Evolutionary conservation across 768 basidiomycete species (phyloP).

Genomic region (Coprinopsis cinerea): DNA sequence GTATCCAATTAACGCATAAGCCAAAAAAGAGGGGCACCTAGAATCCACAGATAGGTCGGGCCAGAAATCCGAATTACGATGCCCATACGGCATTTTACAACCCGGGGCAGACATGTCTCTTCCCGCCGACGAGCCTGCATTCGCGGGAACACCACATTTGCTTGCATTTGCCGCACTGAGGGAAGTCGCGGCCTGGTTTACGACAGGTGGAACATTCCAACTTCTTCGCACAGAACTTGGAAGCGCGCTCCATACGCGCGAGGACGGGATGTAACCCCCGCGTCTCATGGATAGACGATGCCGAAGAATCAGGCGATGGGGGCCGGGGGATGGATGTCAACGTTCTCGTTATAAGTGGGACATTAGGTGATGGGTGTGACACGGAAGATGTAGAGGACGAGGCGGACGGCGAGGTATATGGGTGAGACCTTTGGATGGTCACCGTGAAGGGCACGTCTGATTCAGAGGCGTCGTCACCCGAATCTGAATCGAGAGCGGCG

Average conservation of each 20-base stretch:
- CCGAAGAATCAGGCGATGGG: constrained; percentile 10
- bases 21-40: neutral
- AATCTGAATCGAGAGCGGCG: neutral
- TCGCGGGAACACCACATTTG: constrained; percentile 61
- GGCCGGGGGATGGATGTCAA: constrained; percentile 18
- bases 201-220: constrained; percentile 46
- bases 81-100: neutral
- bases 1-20: no score
- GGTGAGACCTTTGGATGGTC: neutral
- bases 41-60: no score
- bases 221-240: constrained; percentile 38
- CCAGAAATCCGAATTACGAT: neutral
- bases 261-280: constrained; percentile 41
- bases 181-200: constrained; percentile 49
- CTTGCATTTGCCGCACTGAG: constrained; percentile 54
- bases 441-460: neutral
- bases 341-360: neutral
- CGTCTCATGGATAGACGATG: constrained; percentile 12
- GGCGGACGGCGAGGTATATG: neutral
- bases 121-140: constrained; percentile 49
- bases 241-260: constrained; percentile 44
- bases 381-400: neutral
- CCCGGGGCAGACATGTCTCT: constrained; percentile 40
- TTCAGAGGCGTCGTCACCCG: neutral
- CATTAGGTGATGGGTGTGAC: neutral